Conservation (phyloP, 257 asterid species). For the Leptodermis oblonga region DNA sequence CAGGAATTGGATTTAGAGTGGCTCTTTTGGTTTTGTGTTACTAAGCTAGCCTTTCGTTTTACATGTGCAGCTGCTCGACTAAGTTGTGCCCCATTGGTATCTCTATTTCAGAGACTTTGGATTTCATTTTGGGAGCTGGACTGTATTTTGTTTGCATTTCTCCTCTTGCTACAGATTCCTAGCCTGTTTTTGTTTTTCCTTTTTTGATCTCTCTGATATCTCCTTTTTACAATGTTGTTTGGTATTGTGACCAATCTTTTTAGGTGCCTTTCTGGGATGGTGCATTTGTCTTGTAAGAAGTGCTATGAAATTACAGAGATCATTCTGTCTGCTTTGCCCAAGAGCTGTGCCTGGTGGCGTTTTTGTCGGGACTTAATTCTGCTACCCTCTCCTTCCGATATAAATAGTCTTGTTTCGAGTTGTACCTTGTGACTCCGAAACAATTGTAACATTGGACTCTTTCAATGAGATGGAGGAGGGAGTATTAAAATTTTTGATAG, state of each 20-base stretch:
- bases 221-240: constrained; percentile 6
- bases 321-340: constrained; percentile 4
- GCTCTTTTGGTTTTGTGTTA: constrained; percentile 13
- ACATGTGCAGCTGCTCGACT: constrained; percentile 30
- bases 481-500: too few species aligned
- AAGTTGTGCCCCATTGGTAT: constrained; percentile 22
- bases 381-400: too few species aligned
- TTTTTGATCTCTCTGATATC: neutral
- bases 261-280: constrained; percentile 8
- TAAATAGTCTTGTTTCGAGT: too few species aligned
- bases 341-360: neutral
- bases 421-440: too few species aligned
- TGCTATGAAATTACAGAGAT: constrained; percentile 4
- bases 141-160: constrained; percentile 14
- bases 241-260: neutral
- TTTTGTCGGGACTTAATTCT: neutral
- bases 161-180: neutral
- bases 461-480: too few species aligned
- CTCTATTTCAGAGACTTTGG: constrained; percentile 19
- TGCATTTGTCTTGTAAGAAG: constrained; percentile 4
- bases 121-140: constrained; percentile 15
- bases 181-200: too few species aligned
- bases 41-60: constrained; percentile 28
- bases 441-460: too few species aligned
- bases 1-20: neutral